A percentile compares a stretch with the other conserved stretches of the same genome.
Conservation (phyloP, 2,329 filamentous ascomycete species). For the Penicillium sp. region DNA sequence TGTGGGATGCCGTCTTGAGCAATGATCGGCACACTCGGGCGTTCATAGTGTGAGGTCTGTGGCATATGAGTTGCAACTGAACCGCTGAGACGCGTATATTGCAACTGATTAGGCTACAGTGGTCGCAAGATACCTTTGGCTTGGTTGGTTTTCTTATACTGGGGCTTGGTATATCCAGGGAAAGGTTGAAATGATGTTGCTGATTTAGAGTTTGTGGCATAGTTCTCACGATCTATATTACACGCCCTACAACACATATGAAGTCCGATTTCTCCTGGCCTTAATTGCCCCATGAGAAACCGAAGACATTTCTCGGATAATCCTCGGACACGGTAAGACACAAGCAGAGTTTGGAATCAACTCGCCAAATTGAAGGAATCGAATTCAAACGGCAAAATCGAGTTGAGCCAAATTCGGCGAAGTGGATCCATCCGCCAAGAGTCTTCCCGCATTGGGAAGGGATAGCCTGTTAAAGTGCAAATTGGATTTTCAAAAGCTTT, state of each 20-base stretch:
- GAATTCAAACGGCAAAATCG: background rate
- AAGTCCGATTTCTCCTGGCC: too few relatives aligned
- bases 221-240: background rate
- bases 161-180: background rate
- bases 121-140: background rate
- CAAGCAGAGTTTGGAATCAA: background rate
- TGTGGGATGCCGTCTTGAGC: background rate
- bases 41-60: background rate
- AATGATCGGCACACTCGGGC: background rate
- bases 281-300: background rate
- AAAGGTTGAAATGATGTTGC: background rate
- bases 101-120: background rate
- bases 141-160: background rate
- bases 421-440: background rate
- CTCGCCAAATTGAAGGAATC: background rate
- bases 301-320: background rate
- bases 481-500: background rate
- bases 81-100: background rate
- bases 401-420: background rate
- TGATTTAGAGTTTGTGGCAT: background rate
- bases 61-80: background rate
- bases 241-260: background rate
- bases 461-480: background rate
- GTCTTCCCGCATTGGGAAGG: background rate
- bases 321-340: background rate